Conservation (phyloP, 768 basidiomycete genomes). For the Termitomyces sp. region DNA sequence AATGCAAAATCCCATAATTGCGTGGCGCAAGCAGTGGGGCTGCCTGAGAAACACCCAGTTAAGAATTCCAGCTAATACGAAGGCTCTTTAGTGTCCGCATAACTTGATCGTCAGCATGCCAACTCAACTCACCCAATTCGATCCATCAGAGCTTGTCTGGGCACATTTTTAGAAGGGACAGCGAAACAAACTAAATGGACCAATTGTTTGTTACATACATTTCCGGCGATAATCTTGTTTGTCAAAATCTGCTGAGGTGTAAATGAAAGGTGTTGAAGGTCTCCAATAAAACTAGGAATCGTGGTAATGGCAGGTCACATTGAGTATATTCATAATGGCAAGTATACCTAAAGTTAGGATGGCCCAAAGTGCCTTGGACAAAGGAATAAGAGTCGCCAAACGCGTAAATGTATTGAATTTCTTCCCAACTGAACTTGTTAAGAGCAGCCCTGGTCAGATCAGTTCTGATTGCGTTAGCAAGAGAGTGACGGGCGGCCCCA, state of each 20-base stretch:
- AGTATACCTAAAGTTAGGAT: constrained; percentile 44
- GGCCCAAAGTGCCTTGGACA: constrained; percentile 42
- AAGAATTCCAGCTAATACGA: constrained; percentile 41
- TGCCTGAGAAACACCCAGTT: constrained; percentile 45
- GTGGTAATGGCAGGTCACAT: background rate
- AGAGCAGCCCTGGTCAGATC: background rate
- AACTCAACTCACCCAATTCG: background rate
- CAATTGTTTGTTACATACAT: background rate
- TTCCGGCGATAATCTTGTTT: constrained; percentile 30
- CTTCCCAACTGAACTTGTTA: constrained; percentile 37
- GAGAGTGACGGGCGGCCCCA: background rate
- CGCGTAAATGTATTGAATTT: constrained; percentile 40
- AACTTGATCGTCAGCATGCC: background rate
- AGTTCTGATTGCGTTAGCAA: background rate
- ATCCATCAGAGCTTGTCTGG: constrained; percentile 2
- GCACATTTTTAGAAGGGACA: background rate
- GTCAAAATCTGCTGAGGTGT: constrained; percentile 35
- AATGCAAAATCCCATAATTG: constrained; percentile 56
- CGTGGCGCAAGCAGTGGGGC: constrained; percentile 34
- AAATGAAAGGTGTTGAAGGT: constrained; percentile 35
- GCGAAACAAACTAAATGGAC: background rate
- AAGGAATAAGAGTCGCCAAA: constrained; percentile 57
- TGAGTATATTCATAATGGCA: background rate
- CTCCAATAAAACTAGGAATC: constrained; percentile 42
- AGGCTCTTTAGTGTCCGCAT: background rate